A percentile compares a stretch with the other conserved stretches of the same genome.
phyloP scores from a whole-genome alignment of 331 rosid species.

The Arachis monticola region DNA sequence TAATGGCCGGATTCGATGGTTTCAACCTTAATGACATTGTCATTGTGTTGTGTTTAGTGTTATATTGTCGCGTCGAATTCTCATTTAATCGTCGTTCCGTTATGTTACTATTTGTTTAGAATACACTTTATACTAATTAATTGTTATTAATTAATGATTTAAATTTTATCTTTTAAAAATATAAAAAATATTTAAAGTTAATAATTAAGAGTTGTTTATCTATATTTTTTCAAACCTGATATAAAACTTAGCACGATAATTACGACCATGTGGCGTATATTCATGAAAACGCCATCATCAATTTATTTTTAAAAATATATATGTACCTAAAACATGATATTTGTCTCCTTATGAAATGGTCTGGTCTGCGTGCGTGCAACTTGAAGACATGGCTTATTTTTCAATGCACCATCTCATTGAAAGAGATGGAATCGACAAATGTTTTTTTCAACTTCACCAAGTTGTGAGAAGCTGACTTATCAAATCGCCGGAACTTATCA shows the following conservation, averaged over 20 bases:
- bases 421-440: constrained; percentile 34
- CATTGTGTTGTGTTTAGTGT: too few species aligned
- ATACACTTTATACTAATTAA: too few species aligned
- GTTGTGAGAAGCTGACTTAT: constrained; percentile 7
- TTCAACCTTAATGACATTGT: too few species aligned
- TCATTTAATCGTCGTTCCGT: too few species aligned
- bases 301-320: not conserved
- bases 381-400: constrained; percentile 1
- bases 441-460: not conserved
- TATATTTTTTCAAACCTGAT: too few species aligned
- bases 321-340: not conserved
- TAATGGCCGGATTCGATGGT: too few species aligned
- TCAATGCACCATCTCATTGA: not conserved
- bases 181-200: too few species aligned
- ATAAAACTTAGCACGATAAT: not conserved
- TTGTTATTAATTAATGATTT: too few species aligned
- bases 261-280: not conserved
- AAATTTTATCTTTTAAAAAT: too few species aligned
- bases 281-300: not conserved
- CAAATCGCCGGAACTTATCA: constrained; percentile 11
- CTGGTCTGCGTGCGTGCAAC: not conserved
- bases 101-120: too few species aligned
- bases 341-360: constrained; percentile 13
- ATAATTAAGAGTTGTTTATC: too few species aligned
- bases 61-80: too few species aligned